A percentile compares a stretch with the other conserved stretches of the same genome.
Evolutionary conservation across 768 basidiomycete species (phyloP).

Genomic region (Flagelloscypha sp.): DNA sequence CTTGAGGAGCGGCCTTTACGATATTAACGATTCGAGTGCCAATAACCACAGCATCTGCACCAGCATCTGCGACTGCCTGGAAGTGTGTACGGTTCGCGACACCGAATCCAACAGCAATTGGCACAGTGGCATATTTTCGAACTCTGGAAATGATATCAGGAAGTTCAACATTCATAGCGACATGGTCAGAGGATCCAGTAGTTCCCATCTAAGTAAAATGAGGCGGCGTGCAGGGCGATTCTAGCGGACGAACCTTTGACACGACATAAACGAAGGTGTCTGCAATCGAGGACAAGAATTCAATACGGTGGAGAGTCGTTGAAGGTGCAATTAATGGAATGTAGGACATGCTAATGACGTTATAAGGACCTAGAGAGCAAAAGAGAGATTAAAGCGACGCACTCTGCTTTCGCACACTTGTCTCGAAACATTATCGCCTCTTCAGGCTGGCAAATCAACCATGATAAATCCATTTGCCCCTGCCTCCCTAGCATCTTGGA

Average conservation of each 20-base stretch:
- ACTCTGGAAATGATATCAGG: conserved; percentile 82
- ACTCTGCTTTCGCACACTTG: conserved; percentile 79
- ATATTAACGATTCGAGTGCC: conserved; percentile 80
- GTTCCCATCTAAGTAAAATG: conserved; percentile 79
- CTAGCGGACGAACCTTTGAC: conserved; percentile 59
- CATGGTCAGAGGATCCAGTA: conserved; percentile 80
- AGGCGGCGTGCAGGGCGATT: neutral
- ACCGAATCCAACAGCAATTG: conserved; percentile 95
- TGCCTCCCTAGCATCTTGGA: conserved; percentile 79
- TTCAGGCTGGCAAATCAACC: conserved; percentile 95
- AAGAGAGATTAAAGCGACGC: conserved; percentile 21
- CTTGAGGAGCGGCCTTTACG: conserved; percentile 57
- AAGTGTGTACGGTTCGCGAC: conserved; percentile 88
- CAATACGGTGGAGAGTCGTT: conserved; percentile 78
- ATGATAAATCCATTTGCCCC: conserved; percentile 98
- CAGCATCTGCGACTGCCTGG: conserved; percentile 72
- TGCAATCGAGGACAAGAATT: conserved; percentile 87
- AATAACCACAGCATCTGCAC: conserved; percentile 94
- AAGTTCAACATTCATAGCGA: conserved; percentile 64
- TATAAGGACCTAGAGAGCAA: conserved; percentile 4
- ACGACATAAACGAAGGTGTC: conserved; percentile 98
- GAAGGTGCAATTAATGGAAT: conserved; percentile 95
- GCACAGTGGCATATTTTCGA: conserved; percentile 66
- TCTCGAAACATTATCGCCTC: conserved; percentile 87
- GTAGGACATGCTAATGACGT: conserved; percentile 67